phyloP scores from a whole-genome alignment of 164 flowering plant species.

The Kingdonia uniflora region DNA sequence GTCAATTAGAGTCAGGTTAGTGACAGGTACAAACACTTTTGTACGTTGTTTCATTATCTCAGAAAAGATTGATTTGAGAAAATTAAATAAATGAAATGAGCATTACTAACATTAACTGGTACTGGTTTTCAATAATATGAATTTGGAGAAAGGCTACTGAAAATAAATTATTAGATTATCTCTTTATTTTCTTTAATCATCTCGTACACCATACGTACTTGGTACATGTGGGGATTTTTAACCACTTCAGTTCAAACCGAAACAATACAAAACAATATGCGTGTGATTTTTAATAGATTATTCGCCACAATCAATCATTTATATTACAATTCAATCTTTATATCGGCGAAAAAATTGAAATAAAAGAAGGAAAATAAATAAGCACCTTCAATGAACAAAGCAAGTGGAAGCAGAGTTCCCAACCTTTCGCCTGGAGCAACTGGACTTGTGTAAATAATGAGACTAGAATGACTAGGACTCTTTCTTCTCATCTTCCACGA shows the following conservation, averaged over 20 bases:
- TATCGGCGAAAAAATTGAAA: slow-evolving; percentile 6
- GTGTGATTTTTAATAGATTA: neutral
- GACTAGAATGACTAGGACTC: neutral
- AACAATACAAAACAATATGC: neutral
- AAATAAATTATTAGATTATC: no score
- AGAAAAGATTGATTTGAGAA: no score
- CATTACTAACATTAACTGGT: no score
- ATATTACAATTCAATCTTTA: slow-evolving; percentile 10
- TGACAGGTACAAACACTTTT: no score
- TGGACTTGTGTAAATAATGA: neutral
- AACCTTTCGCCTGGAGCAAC: slow-evolving; percentile 5
- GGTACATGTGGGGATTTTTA: no score
- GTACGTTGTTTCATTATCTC: no score
- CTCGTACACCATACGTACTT: no score
- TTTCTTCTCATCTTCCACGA: slow-evolving; percentile 39
- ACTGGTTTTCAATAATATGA: no score
- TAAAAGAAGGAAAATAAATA: slow-evolving; percentile 1
- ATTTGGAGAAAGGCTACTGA: no score
- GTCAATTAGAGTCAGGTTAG: no score
- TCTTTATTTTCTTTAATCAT: no score
- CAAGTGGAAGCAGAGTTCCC: neutral
- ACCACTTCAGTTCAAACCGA: neutral
- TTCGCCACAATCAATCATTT: neutral
- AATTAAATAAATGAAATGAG: no score
- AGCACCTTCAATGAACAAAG: neutral